Evolutionary conservation across 257 asterid species (phyloP).

Genomic region (Scutellaria minor): DNA sequence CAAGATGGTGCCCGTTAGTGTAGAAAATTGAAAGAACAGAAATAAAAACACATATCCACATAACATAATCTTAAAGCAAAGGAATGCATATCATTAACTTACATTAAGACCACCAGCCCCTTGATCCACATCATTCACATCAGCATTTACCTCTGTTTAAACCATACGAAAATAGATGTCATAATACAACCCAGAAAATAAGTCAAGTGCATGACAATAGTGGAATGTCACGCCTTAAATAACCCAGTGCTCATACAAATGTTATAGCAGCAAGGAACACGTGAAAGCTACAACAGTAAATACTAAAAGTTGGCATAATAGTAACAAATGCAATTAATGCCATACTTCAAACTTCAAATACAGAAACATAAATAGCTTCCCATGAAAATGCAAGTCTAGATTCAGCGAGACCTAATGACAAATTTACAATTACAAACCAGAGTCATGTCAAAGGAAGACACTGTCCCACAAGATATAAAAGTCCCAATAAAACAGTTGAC

Average conservation of each 20-base stretch:
- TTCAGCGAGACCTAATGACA: constrained; percentile 5
- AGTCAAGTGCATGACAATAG: neutral
- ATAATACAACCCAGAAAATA: constrained; percentile 15
- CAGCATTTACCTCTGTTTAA: constrained; percentile 60
- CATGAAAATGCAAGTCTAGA: neutral
- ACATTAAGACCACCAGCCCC: constrained; percentile 50
- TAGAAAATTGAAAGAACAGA: constrained; percentile 1
- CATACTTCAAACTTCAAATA: neutral
- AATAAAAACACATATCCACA: neutral
- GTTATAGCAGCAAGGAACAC: constrained; percentile 8
- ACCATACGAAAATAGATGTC: constrained; percentile 28
- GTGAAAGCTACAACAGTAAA: constrained; percentile 22
- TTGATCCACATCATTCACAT: constrained; percentile 40
- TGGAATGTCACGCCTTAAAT: constrained; percentile 20
- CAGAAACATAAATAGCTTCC: neutral
- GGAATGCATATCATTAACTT: constrained; percentile 41
- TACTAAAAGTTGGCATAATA: neutral
- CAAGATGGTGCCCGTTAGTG: neutral
- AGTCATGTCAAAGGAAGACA: constrained; percentile 18
- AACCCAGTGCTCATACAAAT: constrained; percentile 20
- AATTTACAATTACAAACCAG: neutral
- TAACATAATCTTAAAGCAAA: neutral
- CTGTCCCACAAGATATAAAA: constrained; percentile 6
- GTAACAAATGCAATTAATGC: constrained; percentile 20
- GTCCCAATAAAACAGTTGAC: constrained; percentile 14